A percentile compares a stretch with the other conserved stretches of the same genome.
These are phyloP conservation scores for Gloeophyllum trabeum DNA, from an alignment of 768 basidiomycete species.

Conservation along the genomic window DNA sequence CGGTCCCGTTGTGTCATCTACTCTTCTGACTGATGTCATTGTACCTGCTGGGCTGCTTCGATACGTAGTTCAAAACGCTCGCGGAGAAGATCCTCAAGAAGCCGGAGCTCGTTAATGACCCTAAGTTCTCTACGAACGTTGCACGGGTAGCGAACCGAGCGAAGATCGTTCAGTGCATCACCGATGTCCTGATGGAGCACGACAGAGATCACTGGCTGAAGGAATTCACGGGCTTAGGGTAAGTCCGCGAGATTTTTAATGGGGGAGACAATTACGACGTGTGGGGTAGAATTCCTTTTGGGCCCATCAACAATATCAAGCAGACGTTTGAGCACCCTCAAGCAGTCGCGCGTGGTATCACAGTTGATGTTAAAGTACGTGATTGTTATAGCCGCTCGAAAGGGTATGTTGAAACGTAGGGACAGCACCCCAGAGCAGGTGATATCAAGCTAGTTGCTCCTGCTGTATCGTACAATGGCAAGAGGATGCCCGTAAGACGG, in stretches of 20 bases:
- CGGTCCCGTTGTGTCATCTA: conserved; percentile 1
- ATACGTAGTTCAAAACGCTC: conserved; percentile 74
- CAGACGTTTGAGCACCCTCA: conserved; percentile 88
- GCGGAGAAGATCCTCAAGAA: conserved; percentile 48
- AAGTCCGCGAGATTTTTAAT: too few species aligned
- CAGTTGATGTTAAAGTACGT: conserved; percentile 69
- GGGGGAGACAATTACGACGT: background rate
- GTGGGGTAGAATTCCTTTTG: conserved; percentile 60
- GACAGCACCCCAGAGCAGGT: conserved; percentile 25
- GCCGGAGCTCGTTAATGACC: conserved; percentile 48
- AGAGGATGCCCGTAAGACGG: conserved; percentile 58
- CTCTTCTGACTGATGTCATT: background rate
- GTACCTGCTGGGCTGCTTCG: too few species aligned
- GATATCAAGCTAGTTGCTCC: conserved; percentile 73
- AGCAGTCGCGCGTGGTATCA: conserved; percentile 65
- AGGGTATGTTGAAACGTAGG: too few species aligned
- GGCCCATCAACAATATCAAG: conserved; percentile 85
- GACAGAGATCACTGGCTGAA: conserved; percentile 67
- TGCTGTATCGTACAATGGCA: conserved; percentile 73
- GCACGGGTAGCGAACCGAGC: conserved; percentile 66
- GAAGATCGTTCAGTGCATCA: conserved; percentile 60
- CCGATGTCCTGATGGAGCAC: conserved; percentile 40
- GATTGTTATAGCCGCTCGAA: background rate
- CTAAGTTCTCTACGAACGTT: conserved; percentile 62
- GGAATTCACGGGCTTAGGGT: conserved; percentile 72